Evolutionary conservation across 306 rosid species (phyloP).

Genomic region (Herpetospermum pedunculosum): DNA sequence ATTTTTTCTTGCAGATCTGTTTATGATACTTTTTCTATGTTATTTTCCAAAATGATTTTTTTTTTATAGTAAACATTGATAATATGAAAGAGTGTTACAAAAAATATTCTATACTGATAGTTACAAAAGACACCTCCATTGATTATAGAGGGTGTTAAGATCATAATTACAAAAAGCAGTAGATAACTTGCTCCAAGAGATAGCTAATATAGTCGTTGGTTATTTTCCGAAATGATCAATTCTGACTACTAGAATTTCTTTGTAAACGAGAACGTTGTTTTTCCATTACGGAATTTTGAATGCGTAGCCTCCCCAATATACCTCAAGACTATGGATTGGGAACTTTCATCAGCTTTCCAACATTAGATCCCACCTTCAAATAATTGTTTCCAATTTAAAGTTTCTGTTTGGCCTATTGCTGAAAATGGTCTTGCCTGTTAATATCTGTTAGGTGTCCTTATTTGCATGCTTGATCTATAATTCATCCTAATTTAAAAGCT

Average conservation of each 20-base stretch:
- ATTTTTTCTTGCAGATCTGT: not conserved
- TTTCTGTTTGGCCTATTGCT: not conserved
- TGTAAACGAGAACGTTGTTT: not conserved
- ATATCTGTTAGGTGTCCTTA: not conserved
- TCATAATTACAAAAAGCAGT: too few species aligned
- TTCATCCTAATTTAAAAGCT: not conserved
- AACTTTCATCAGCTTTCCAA: not conserved
- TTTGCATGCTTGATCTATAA: not conserved
- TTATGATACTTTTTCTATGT: not conserved
- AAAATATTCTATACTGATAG: too few species aligned
- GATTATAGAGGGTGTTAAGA: too few species aligned
- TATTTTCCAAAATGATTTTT: not conserved
- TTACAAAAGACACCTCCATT: too few species aligned
- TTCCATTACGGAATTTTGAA: not conserved
- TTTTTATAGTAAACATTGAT: too few species aligned
- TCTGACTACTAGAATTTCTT: not conserved
- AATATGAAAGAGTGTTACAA: too few species aligned
- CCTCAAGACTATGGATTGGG: not conserved
- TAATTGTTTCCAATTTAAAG: not conserved
- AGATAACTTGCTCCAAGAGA: too few species aligned
- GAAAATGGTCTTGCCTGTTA: not conserved
- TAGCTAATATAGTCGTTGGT: too few species aligned
- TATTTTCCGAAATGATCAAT: not conserved
- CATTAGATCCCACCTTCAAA: not conserved
- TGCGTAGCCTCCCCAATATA: not conserved